Percentiles rank a stretch among this genome's conserved stretches.
These are phyloP conservation scores for Nematocida major DNA, from an alignment of 371 early-diverging fungal species.

Conservation along the genomic window DNA sequence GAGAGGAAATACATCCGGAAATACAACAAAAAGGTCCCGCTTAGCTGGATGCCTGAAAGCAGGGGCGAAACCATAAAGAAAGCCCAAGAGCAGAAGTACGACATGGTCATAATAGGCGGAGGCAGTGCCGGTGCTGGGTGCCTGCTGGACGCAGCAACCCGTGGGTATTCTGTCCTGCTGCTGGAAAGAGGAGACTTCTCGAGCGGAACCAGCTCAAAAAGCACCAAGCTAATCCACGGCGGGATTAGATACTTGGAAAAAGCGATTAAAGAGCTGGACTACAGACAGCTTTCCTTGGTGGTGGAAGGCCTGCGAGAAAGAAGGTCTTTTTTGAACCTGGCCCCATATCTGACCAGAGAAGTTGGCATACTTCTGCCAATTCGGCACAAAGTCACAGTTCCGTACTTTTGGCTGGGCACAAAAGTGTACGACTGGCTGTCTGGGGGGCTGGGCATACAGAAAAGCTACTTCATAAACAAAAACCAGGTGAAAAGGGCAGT, in stretches of 20 bases:
- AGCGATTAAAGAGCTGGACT: constrained; percentile 83
- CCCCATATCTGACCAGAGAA: constrained; percentile 83
- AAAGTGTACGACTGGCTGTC: constrained; percentile 89
- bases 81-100: constrained; percentile 63
- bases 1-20: constrained; percentile 1
- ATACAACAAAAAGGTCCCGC: constrained; percentile 3
- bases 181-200: constrained; percentile 93
- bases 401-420: constrained; percentile 89
- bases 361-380: constrained; percentile 88
- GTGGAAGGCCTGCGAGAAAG: constrained; percentile 89
- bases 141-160: constrained; percentile 85
- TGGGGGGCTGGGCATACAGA: constrained; percentile 75
- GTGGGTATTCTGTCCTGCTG: constrained; percentile 86
- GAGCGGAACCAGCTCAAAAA: constrained; percentile 83
- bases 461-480: constrained; percentile 76
- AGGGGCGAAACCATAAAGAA: constrained; percentile 45
- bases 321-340: constrained; percentile 79
- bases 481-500: constrained; percentile 79
- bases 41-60: constrained; percentile 51
- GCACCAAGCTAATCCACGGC: constrained; percentile 95
- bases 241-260: constrained; percentile 97
- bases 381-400: constrained; percentile 84
- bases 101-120: constrained; percentile 88
- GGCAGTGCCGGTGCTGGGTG: constrained; percentile 93
- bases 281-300: constrained; percentile 89